Evolutionary conservation across 129 eudicot species (phyloP), one percentile per base, ranked within the genome.

Genomic region (Ambrosia artemisiifolia): DNA sequence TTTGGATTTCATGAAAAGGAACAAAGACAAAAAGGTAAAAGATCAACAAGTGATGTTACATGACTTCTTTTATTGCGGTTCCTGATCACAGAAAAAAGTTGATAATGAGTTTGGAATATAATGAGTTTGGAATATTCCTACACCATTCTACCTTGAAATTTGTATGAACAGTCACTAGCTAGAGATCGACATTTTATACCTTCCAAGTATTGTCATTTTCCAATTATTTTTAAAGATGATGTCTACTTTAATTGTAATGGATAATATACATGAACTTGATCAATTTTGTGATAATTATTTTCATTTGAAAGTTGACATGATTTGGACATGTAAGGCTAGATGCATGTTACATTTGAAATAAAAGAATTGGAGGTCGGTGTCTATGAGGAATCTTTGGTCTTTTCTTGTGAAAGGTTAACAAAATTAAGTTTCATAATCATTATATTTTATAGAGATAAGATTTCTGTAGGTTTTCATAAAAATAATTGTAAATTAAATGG

Each of bases 311-410:
- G 40, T 38, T 38, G 66, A 71, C 18, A 19, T 40, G 66, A 71
- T 17, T 71, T 13, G 14, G 63, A 40, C 24, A 71, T 55, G 20
- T 35, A 70, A 70, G 19, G 38, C 17, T 64, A 20, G 38, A 46
- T 34, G 44, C 53, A 71, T 71, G 66, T 68, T 54, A 24, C 28
- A 24, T 55, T 65, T 38, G 75, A 54, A 70, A 14, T 40, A 20
- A 71, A 71, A 54, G 17, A 38, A 71, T 36, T 56, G 66, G 38
- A 54, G 51, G 75, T 71, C 66, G 30, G 5, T 71, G 60, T 55
- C 44, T 55, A 56, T 9, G 50, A 55, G 55, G 75, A 71, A 71
- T 54, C 75, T 71, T 71, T 71, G 65, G 60, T 71, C 40, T 70
- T 7, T 28, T 71, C 53, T 54, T 71, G n/a, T 5, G 17, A 53